Conservation (phyloP, 768 basidiomycete genomes). For the Mycena rosella region DNA sequence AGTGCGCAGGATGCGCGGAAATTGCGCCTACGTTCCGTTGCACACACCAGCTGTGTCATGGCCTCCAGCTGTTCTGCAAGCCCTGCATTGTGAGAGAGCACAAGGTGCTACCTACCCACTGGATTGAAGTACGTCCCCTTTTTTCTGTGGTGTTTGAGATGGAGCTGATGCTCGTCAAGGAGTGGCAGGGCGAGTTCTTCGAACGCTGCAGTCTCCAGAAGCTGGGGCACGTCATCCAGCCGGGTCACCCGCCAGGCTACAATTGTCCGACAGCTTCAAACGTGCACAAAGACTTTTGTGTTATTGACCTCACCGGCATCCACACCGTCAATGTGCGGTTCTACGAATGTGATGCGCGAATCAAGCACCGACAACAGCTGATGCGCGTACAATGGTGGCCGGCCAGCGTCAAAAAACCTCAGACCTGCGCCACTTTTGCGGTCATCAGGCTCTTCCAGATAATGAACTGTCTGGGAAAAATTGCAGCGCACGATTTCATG, state of each 20-base stretch:
- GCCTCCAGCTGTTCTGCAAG: not conserved
- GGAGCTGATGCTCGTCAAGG: not conserved
- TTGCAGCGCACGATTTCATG: not conserved
- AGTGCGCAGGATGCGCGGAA: not conserved
- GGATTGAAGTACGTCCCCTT: not conserved
- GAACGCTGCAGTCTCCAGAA: not conserved
- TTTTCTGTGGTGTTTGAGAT: not conserved
- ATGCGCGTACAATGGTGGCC: not conserved
- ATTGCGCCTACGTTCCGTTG: not conserved
- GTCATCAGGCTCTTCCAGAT: not conserved
- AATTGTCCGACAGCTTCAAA: not conserved
- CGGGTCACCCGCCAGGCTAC: not conserved
- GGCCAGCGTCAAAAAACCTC: not conserved
- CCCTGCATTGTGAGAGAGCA: not conserved
- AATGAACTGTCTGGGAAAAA: not conserved
- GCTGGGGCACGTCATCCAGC: not conserved
- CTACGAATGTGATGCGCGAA: not conserved
- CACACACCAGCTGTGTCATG: not conserved
- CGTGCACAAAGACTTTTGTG: not conserved
- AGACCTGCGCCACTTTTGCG: not conserved
- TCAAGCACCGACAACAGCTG: not conserved
- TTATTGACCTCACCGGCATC: not conserved
- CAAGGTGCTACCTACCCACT: not conserved
- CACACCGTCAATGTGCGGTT: not conserved
- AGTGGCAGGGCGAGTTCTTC: not conserved